Percentiles rank a stretch among this genome's conserved stretches.
These are phyloP conservation scores for Colletotrichum lindemuthianum DNA, from an alignment of 2,329 filamentous ascomycete species.

Conservation along the genomic window DNA sequence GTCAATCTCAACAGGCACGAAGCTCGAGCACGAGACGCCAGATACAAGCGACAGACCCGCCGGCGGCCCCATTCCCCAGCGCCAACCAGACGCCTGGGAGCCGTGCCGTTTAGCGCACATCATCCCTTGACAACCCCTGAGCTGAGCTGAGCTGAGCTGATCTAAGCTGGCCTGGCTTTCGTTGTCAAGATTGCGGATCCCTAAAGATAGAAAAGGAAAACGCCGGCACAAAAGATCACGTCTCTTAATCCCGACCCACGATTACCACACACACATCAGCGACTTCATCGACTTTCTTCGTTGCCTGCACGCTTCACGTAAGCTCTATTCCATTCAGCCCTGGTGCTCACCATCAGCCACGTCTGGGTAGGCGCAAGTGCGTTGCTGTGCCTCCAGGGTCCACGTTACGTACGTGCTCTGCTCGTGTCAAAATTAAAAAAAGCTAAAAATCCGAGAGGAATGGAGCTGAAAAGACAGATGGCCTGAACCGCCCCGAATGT, in stretches of 20 bases:
- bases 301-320: slow-evolving; percentile 1
- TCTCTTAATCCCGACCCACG: slow-evolving; percentile 2
- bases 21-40: neutral
- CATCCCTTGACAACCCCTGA: slow-evolving; percentile 20
- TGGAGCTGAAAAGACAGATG: slow-evolving; percentile 36
- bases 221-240: neutral
- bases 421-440: slow-evolving; percentile 25
- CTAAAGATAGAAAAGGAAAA: slow-evolving; percentile 13
- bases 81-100: slow-evolving; percentile 24
- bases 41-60: neutral
- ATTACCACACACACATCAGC: slow-evolving; percentile 16
- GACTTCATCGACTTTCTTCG: slow-evolving; percentile 14
- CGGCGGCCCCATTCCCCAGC: slow-evolving; percentile 15
- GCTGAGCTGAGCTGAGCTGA: slow-evolving; percentile 18
- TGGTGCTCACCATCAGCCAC: neutral
- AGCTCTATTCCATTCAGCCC: neutral
- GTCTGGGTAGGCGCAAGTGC: neutral
- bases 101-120: slow-evolving; percentile 28
- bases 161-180: too few species aligned
- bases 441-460: slow-evolving; percentile 29
- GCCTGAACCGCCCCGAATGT: slow-evolving; percentile 31
- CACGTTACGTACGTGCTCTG: slow-evolving; percentile 19
- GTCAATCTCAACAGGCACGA: neutral
- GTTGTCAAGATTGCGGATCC: slow-evolving; percentile 32
- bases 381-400: neutral